Base-by-base conservation (phyloP, 208 protist species). In the Crithidia brevicula region DNA sequence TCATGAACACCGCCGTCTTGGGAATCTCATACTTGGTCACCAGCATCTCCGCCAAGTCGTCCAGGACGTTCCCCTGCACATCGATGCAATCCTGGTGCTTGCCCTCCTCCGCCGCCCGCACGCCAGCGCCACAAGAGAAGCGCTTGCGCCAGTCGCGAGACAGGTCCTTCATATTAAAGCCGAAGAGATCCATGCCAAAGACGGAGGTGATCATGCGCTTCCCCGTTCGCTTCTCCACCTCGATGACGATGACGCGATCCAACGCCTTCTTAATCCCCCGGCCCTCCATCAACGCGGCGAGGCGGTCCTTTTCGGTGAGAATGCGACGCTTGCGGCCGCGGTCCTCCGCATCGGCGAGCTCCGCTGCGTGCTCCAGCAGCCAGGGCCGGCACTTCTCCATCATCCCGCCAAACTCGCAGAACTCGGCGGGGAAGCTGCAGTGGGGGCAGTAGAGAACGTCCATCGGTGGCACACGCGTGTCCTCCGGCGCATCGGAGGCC, bases 331-430 rank as follows among this genome's bases (percentile, higher is more conserved):
- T 90, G 56, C 91, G 88, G 20, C 91, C 91, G 9, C 81, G 72
- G 51, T 96, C 87, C 72, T 91, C 85, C 18, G 83, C 85, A 40
- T 92, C 89, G 16, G 87, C 91, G 13, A 94, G 80, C 74, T 93
- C 91, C 27, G 85, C 82, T 4, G 89, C 88, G 67, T 96, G 84
- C 62, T 93, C 83, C 18, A 88, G 85, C 50, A 97, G 77, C 91
- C 91, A 96, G 53, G 89, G 89, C 9, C 89, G 85, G 70, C 93
- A 97, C 77, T 96, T 90, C 27, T 97, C 90, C 72, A 94, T 85
- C 81, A 94, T 91, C 11, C 93, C 93, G 61, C 83, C 85, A 77
- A 91, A 97, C 82, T 96, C 93, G 64, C 93, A 97, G 80, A 92
- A 91, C 72, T 97, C 93, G 0, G 91, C 88, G 0, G 93, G 93